Percentiles rank a stretch among this genome's conserved stretches.
Conservation (phyloP, 1,139 yeast species). For the Geotrichum siamense region DNA sequence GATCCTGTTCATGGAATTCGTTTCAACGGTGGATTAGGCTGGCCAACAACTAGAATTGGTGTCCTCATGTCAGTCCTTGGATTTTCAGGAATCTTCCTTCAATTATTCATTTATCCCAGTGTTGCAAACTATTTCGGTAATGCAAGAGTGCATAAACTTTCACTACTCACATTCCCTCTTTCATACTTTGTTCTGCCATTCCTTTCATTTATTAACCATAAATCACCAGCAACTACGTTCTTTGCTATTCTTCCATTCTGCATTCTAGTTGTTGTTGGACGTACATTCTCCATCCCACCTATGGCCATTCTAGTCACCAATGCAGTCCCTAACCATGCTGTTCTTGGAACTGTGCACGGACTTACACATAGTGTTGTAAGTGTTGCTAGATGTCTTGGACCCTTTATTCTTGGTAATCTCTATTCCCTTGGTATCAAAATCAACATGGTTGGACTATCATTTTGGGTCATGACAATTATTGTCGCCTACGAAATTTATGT, state of each 20-base stretch:
- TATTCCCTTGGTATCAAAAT: slow-evolving; percentile 43
- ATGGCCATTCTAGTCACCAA: slow-evolving; percentile 31
- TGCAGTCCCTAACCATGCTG: slow-evolving; percentile 26
- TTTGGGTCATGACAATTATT: slow-evolving; percentile 42
- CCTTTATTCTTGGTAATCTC: slow-evolving; percentile 46
- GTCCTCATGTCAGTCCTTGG: slow-evolving; percentile 50
- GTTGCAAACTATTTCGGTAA: slow-evolving; percentile 47
- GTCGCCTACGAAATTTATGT: slow-evolving; percentile 24
- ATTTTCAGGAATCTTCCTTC: slow-evolving; percentile 45
- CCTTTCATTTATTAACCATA: slow-evolving; percentile 38
- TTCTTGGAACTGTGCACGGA: slow-evolving; percentile 31
- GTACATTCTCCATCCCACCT: slow-evolving; percentile 32
- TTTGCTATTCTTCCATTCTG: slow-evolving; percentile 14
- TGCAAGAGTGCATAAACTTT: slow-evolving; percentile 41
- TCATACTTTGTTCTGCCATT: slow-evolving; percentile 48
- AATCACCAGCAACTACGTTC: slow-evolving; percentile 36
- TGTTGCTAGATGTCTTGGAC: slow-evolving; percentile 51
- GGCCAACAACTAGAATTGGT: slow-evolving; percentile 46
- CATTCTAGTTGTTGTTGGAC: slow-evolving; percentile 22
- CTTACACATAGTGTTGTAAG: slow-evolving; percentile 38
- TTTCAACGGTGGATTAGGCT: slow-evolving; percentile 47
- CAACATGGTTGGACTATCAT: slow-evolving; percentile 44
- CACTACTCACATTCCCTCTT: slow-evolving; percentile 44
- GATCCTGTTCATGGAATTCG: slow-evolving; percentile 29
- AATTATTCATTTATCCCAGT: slow-evolving; percentile 47